These are phyloP conservation scores for Xylariaceae sp. DNA, from an alignment of 2,329 filamentous ascomycete species.

Conservation along the genomic window DNA sequence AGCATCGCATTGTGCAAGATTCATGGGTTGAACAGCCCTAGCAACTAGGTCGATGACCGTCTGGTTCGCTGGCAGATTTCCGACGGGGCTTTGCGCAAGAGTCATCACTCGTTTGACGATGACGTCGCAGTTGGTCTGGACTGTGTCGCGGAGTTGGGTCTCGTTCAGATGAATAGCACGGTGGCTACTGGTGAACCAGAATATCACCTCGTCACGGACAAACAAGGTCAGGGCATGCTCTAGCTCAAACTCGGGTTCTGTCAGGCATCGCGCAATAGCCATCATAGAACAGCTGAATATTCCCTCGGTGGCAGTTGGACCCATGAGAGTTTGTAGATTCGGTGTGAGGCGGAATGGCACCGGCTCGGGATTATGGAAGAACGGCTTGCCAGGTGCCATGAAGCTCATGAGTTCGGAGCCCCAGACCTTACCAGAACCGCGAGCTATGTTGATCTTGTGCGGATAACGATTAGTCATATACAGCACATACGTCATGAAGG, in stretches of 20 bases:
- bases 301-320: constrained; percentile 89
- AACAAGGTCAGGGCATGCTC: constrained; percentile 93
- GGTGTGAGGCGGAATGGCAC: constrained; percentile 97
- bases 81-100: constrained; percentile 71
- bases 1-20: constrained; percentile 81
- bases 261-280: constrained; percentile 91
- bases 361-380: constrained; percentile 91
- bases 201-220: constrained; percentile 95
- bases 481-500: constrained; percentile 98
- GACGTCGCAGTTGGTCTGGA: constrained; percentile 81
- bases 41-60: constrained; percentile 92
- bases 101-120: constrained; percentile 88
- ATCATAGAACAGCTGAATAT: constrained; percentile 95
- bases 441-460: constrained; percentile 89
- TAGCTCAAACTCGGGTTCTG: constrained; percentile 84
- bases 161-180: constrained; percentile 57
- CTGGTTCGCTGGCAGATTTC: constrained; percentile 90
- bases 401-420: constrained; percentile 89
- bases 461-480: constrained; percentile 96
- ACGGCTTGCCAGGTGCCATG: constrained; percentile 77
- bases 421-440: constrained; percentile 89
- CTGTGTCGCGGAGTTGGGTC: constrained; percentile 69
- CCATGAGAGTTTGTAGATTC: constrained; percentile 94
- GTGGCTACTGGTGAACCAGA: constrained; percentile 85
- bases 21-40: constrained; percentile 88